Base-by-base conservation (phyloP, 768 basidiomycete species). In the Hericium coralloides region DNA sequence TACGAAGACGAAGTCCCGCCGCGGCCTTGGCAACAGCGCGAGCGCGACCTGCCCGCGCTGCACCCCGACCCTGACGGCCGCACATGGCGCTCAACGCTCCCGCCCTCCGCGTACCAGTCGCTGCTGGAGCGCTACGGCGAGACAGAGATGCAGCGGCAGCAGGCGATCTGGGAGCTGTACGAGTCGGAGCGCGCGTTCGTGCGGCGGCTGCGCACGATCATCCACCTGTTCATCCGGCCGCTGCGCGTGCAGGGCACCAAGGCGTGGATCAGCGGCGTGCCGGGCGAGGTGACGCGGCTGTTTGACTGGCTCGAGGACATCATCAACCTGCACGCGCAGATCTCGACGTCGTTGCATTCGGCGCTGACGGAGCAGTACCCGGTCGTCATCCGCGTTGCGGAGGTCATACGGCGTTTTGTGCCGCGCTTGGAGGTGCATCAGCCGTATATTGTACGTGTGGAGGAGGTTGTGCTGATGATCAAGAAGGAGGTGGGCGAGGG, bases 241-340 rank as follows among this genome's bases (percentile, higher is more conserved):
- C 77, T 97, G 9, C 84, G 90, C 8, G 76, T 81, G 2, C 81
- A 85, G 59, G 79, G 85, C 61, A 83, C 78, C 50, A 82, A 82
- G 53, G 66, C 74, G 1, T 97, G 93, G 91, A 85, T 95, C 38
- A 72, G 81, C 1, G 92, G 92, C 17, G 79, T 98, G 17, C 92
- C 92, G 0, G 59, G 73, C 2, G 78, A 83, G 38, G 76, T 92
- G 12, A 77, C 84, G 0, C 80, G 82, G 12, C 74, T 93, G 20
- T 83, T 98, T 59, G 92, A 94, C 68, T 92, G 89, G 85, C 72
- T 95, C 52, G 92, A 95, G 61, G 90, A 92, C 63, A 89, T 98
- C 59, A 75, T 87, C 10, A 83, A 85, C 55, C 73, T 94, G 2
- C 94, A 97, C 62, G 72, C 74, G 4, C 78, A 84, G 57, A 73